Evolutionary conservation across 352 stramenopile species (phyloP), one percentile per base, ranked within the genome.

Genomic region (Phytophthora sojae): DNA sequence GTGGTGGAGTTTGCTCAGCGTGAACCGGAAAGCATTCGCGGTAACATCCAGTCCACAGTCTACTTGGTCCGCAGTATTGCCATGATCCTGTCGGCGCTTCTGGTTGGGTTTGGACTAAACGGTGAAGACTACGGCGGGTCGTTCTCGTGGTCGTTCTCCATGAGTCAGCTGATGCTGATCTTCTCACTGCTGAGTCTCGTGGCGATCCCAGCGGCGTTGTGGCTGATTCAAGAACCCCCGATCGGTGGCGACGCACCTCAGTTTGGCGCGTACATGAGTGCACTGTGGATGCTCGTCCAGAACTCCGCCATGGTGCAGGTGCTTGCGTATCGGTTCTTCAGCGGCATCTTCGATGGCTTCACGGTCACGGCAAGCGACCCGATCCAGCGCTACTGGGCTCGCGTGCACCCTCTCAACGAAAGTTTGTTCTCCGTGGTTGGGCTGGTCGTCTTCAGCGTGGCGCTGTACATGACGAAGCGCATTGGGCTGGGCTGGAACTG

Each of bases 1-100:
- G 71, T 89, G n/a, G 77, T 89, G 47, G 80, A 86, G 58, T 76
- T 84, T 64, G 75, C 81, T 3, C 79, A 89, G 55, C 79, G 77
- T 42, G 81, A 89, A 30, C 69, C 81, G 15, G 70, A 79, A 62
- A 60, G 53, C 17, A 80, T 75, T 57, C 81, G 81, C 39, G 81
- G 81, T 1, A 77, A 62, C 26, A 81, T 82, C 32, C 79, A 86
- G 52, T 75, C 76, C 5, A 73, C 66, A 5, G 71, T 80, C 9
- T 83, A 80, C 49, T 61, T 79, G 30, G 69, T 83, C 6, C 68
- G 73, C 55, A 81, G 67, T 44, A 21, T 80, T 21, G 51, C 54
- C 21, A 83, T 76, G 62, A 79, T 85, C 21, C 15, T 81, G 6
- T 67, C 77, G 51, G 67, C 64, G 2, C 50, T 83, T n/a, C 26